Conservation (phyloP, 2,329 filamentous ascomycete genomes). For the Hymenoscyphus scutula region DNA sequence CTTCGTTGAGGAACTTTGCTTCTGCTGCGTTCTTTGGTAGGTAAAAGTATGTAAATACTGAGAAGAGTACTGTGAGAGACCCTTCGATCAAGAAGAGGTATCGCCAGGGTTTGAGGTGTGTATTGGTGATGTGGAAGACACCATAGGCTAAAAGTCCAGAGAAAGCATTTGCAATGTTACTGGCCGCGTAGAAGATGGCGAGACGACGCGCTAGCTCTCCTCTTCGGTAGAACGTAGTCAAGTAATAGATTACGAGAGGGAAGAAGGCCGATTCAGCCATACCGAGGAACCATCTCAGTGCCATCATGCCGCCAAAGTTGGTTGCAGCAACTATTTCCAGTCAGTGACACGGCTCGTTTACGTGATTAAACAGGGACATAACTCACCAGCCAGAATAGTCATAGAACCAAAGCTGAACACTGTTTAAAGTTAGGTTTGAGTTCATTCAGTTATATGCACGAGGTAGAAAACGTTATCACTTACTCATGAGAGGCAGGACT, state of each 20-base stretch:
- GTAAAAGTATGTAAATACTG: conserved; percentile 38
- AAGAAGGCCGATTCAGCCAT: conserved; percentile 69
- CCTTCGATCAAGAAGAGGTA: conserved; percentile 51
- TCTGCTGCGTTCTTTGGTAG: conserved; percentile 36
- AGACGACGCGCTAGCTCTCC: conserved; percentile 68
- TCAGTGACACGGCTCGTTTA: neutral
- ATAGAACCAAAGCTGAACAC: conserved; percentile 65
- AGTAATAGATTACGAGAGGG: conserved; percentile 58
- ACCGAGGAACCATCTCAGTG: conserved; percentile 65
- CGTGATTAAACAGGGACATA: conserved; percentile 35
- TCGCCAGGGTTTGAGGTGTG: conserved; percentile 48
- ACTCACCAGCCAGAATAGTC: conserved; percentile 46
- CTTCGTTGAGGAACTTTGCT: conserved; percentile 34
- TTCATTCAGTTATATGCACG: neutral
- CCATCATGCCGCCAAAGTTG: conserved; percentile 65
- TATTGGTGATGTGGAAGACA: conserved; percentile 53
- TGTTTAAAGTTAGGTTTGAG: neutral
- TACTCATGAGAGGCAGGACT: conserved; percentile 60
- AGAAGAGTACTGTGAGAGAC: conserved; percentile 31
- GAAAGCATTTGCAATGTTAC: conserved; percentile 70
- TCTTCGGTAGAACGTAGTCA: conserved; percentile 67
- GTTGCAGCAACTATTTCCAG: conserved; percentile 44
- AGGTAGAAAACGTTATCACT: neutral
- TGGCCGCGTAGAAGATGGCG: conserved; percentile 73
- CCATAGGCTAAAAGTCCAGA: conserved; percentile 39